Percentiles rank a stretch among this genome's conserved stretches.
These are phyloP conservation scores for Magnolia kwangsiensis DNA, from an alignment of 164 flowering plant genomes.

Conservation along the genomic window DNA sequence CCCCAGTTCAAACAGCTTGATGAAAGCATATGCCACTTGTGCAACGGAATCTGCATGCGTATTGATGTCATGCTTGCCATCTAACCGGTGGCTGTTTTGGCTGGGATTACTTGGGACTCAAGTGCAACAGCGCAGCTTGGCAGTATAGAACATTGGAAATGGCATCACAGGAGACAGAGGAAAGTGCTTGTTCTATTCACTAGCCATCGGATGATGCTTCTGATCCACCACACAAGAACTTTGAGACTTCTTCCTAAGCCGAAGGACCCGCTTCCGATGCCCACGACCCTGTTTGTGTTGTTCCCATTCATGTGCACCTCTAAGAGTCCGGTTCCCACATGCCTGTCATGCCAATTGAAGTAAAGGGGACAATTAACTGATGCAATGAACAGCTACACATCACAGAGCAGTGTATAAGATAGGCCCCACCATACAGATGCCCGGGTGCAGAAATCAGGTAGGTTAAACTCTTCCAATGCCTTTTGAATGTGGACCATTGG, in stretches of 20 bases:
- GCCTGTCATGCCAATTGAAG: constrained; percentile 34
- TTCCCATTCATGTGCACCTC: constrained; percentile 88
- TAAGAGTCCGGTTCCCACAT: constrained; percentile 68
- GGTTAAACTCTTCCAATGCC: not conserved
- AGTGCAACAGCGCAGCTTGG: too few relatives aligned
- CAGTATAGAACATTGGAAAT: too few relatives aligned
- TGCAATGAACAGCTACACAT: not conserved
- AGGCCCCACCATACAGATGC: not conserved
- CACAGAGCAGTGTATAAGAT: not conserved
- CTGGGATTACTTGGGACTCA: too few relatives aligned
- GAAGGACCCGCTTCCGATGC: constrained; percentile 60
- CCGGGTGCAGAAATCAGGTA: not conserved
- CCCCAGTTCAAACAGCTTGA: not conserved
- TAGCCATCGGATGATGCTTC: not conserved
- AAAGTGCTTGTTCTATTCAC: not conserved
- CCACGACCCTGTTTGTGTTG: constrained; percentile 74
- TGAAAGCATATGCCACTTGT: not conserved
- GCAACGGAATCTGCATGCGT: not conserved
- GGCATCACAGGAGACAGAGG: not conserved
- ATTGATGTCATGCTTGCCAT: too few relatives aligned
- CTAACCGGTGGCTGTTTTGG: too few relatives aligned
- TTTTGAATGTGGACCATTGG: too few relatives aligned
- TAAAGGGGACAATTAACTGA: not conserved
- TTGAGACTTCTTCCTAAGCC: constrained; percentile 36
- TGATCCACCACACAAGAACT: constrained; percentile 10